Evolutionary conservation across 23 red algal genomes (phyloP).

Genomic region (Agarophyton chilense): DNA sequence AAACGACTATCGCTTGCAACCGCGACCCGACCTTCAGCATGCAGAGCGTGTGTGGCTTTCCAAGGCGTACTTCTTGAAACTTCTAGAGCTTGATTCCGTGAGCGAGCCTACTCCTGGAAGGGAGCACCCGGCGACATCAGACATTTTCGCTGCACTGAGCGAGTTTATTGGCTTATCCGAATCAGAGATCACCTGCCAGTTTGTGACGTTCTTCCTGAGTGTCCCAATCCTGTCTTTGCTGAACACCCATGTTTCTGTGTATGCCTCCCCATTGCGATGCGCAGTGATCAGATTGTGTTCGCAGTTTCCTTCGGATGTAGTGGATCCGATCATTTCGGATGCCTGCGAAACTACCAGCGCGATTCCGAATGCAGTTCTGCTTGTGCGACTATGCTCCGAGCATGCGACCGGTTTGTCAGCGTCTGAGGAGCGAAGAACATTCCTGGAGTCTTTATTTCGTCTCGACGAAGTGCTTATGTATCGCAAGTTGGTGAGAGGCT

Average conservation of each 20-base stretch:
- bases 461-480: slow-evolving; percentile 51
- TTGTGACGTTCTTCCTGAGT: slow-evolving; percentile 58
- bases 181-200: slow-evolving; percentile 51
- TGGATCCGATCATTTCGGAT: slow-evolving; percentile 48
- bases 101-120: slow-evolving; percentile 30
- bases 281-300: slow-evolving; percentile 27
- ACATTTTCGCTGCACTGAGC: slow-evolving; percentile 48
- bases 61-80: slow-evolving; percentile 58
- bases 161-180: slow-evolving; percentile 37
- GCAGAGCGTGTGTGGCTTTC: slow-evolving; percentile 58
- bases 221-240: slow-evolving; percentile 32
- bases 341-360: slow-evolving; percentile 42
- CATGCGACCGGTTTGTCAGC: slow-evolving; percentile 8
- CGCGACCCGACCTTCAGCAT: slow-evolving; percentile 38
- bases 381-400: slow-evolving; percentile 29
- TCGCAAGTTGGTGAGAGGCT: slow-evolving; percentile 57
- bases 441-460: slow-evolving; percentile 31
- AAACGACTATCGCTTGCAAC: slow-evolving; percentile 41
- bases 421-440: slow-evolving; percentile 14
- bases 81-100: slow-evolving; percentile 49
- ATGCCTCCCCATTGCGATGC: slow-evolving; percentile 54
- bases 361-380: slow-evolving; percentile 50
- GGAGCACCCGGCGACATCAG: slow-evolving; percentile 40
- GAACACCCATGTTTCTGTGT: slow-evolving; percentile 52
- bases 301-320: slow-evolving; percentile 28